Base-by-base conservation (phyloP, 495 filamentous ascomycete genomes). In the Hypoxylon fragiforme region DNA sequence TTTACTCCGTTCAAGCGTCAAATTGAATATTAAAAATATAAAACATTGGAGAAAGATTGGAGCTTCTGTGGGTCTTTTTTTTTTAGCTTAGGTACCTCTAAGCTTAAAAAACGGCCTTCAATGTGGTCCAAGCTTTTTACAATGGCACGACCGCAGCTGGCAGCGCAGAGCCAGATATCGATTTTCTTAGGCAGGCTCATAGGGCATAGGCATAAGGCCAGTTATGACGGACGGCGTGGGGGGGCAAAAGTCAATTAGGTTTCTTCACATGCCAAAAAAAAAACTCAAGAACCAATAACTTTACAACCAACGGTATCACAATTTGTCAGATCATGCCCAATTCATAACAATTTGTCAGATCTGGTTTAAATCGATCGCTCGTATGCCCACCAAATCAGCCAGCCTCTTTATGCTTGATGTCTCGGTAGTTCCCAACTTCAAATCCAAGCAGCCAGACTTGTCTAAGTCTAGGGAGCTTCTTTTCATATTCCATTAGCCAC, bases 191-290 rank as follows among this genome's bases (percentile, higher is more conserved):
- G n/a, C n/a, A n/a, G n/a, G n/a, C n/a, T n/a, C n/a, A n/a, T n/a
- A n/a, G n/a, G n/a, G n/a, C n/a, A n/a, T n/a, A n/a, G n/a, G n/a
- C n/a, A n/a, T n/a, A n/a, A n/a, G n/a, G n/a, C n/a, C n/a, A n/a
- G n/a, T n/a, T n/a, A n/a, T n/a, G n/a, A n/a, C 9, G 24, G 24
- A 28, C 4, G 24, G 4, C 9, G 24, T 28, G 4, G 24, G 24
- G 4, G 4, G 24, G 24, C 9, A 4, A 4, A 9, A 4, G 9
- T 4, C 24, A 9, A 7, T 45, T 50, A 41, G 39, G 53, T 43
- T 42, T 40, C 44, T 59, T 59, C 62, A 65, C 62, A 65, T 65
- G 62, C 58, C 50, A 65, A 50, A 50, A n/a, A n/a, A n/a, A n/a
- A n/a, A n/a, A n/a, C n/a, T n/a, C n/a, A n/a, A n/a, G n/a, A n/a